Base-by-base conservation (phyloP, 2,329 filamentous ascomycete species). In the Emmonsiellopsis sp. region DNA sequence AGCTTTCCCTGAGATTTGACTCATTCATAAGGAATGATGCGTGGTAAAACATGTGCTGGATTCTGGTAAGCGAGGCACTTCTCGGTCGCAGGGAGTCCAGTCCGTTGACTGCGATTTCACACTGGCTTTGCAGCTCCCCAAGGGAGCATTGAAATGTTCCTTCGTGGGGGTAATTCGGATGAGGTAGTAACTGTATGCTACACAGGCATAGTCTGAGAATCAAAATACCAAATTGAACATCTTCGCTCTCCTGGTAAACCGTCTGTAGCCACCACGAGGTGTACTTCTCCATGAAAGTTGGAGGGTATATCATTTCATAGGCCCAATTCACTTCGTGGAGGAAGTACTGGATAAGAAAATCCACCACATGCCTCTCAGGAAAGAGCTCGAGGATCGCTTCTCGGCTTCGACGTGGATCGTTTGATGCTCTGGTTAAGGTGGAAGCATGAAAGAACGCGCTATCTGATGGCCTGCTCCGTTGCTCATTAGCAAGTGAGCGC, bases 141-240 rank as follows among this genome's bases (percentile, higher is more conserved):
- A 49, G 15, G 7, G 10, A 38, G 35, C 35, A 40, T 49, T 49
- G 47, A 5, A 49, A 15, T 15, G 47, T 11, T 40, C 47, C 35
- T 49, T 49, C 47, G 35, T 49, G 47, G 16, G 47, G 47, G 7
- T 49, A 49, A 49, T 49, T 49, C 11, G 47, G 47, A 31, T 49
- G 47, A 3, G 47, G 47, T 13, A 49, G 47, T 15, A 49, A 26
- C 7, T 49, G 47, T 40, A 49, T 31, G 13, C 47, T 49, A 15
- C 47, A 49, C 20, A 40, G 11, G 7, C 47, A 49, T 5, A 49
- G 47, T 9, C 47, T 20, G 47, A 49, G 47, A 7, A 49, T 31
- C 35, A 49, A 40, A 30, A 49, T 31, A n/a, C 47, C 47, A 49
- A 49, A 49, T 8, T 49, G 47, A 40, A 41, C 40, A 10, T 49